These are phyloP conservation scores for Euphorbia celastroides DNA, from an alignment of 441 rosid genomes.

Conservation along the genomic window DNA sequence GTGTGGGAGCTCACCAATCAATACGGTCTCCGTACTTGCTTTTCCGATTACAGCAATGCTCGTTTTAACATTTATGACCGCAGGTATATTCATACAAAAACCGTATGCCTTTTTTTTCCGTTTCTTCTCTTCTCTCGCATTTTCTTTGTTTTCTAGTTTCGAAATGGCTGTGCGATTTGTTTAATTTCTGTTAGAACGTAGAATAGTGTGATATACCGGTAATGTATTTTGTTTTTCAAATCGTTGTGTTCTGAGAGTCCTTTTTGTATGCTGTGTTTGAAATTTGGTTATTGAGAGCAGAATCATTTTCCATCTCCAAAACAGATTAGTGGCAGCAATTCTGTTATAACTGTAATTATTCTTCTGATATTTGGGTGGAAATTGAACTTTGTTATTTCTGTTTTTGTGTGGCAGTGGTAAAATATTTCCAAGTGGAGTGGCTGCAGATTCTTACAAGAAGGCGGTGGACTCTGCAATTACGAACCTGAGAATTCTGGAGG, in stretches of 20 bases:
- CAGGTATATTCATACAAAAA: constrained; percentile 31
- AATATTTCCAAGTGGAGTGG: constrained; percentile 74
- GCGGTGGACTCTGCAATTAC: constrained; percentile 83
- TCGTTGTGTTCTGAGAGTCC: not conserved
- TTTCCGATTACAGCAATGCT: constrained; percentile 95
- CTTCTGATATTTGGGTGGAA: not conserved
- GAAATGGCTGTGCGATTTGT: constrained; percentile 10
- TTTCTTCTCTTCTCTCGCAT: not conserved
- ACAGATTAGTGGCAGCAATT: not conserved
- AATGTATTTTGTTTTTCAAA: not conserved
- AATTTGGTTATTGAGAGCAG: not conserved
- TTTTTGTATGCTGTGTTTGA: not conserved
- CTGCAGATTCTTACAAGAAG: constrained; percentile 83
- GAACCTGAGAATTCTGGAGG: constrained; percentile 50
- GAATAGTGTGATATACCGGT: not conserved
- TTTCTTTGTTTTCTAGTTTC: not conserved
- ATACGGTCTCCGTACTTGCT: constrained; percentile 68
- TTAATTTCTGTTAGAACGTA: not conserved
- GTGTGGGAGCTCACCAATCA: constrained; percentile 77
- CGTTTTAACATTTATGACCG: constrained; percentile 91
- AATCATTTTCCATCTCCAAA: not conserved
- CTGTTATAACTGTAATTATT: not conserved
- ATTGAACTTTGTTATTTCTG: not conserved
- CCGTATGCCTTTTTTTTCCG: not conserved
- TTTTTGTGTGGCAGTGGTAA: constrained; percentile 51